Base-by-base conservation (phyloP, 177 flowering plant genomes). In the Vitis hybrid region DNA sequence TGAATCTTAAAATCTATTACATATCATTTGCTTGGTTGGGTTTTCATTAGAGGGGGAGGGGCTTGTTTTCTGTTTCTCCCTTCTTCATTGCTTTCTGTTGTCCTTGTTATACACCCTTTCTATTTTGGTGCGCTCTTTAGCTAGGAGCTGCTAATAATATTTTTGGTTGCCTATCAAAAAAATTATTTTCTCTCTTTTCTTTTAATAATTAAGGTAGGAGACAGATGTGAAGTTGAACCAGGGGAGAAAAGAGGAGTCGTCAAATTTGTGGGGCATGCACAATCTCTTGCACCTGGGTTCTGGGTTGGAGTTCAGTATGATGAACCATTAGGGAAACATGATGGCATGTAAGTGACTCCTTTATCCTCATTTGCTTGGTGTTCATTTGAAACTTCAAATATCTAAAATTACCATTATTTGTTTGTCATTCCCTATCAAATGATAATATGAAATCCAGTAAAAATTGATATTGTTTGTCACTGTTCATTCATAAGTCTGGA, bases 271-370 rank as follows among this genome's bases (percentile, higher is more conserved):
- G 97, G 97, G 59, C 79, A 27, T 68, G 97, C 93, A 64, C 95
- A 91, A 83, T 79, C 86, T 56, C 70, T 91, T 49, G 87, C 89
- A n/a, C 96, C 98, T 68, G 98, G 98, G 64, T 92, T 87, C 56
- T 94, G 98, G 98, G 84, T 94, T 81, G 98, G 98, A 74, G 71
- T 94, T 74, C 95, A 93, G 70, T 93, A 88, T 79, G 98, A 94
- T 74, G 98, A 94, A 68, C 98, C 98, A 51, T 66, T 94, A 69
- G 98, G 98, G 35, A 94, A 94, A 71, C 97, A 94, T 75, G 97
- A 92, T 81, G 97, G 98, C 81, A 80, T 81, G 98, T 91, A 85
- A 18, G 95, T 71, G 24, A 62, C 30, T n/a, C 63, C 40, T 55
- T 7, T 0, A 21, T 56, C 4, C 52, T 46, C 3, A 1, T 62